A percentile compares a stretch with the other conserved stretches of the same genome.
Conservation (phyloP, 116 monocot species). For the Phalaenopsis hybrid region DNA sequence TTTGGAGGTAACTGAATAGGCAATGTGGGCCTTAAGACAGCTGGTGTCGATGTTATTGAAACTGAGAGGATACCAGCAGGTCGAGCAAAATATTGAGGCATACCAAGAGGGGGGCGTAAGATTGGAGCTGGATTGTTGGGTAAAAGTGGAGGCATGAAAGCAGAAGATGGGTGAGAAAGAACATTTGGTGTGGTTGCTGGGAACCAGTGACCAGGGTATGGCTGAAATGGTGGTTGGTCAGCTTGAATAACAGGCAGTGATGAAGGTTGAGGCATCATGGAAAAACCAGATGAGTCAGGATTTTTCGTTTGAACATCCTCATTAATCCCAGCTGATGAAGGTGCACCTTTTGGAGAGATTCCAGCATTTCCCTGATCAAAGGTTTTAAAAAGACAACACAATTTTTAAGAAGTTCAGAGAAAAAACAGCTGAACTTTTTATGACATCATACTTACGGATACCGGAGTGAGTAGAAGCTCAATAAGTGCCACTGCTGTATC, state of each 20-base stretch:
- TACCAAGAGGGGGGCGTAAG: slow-evolving; percentile 10
- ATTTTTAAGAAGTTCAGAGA: background rate
- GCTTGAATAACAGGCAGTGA: slow-evolving; percentile 19
- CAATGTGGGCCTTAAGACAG: slow-evolving; percentile 24
- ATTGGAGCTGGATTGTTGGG: slow-evolving; percentile 24
- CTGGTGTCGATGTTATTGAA: slow-evolving; percentile 27
- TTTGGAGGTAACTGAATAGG: slow-evolving; percentile 20
- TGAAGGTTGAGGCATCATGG: slow-evolving; percentile 17
- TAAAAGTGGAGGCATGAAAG: slow-evolving; percentile 11
- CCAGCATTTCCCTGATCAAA: slow-evolving; percentile 35
- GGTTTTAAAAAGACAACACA: background rate
- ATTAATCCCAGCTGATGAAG: slow-evolving; percentile 13
- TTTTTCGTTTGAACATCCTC: slow-evolving; percentile 4
- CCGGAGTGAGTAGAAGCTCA: slow-evolving; percentile 68
- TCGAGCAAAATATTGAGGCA: slow-evolving; percentile 15
- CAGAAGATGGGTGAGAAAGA: slow-evolving; percentile 21
- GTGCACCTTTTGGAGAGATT: slow-evolving; percentile 20
- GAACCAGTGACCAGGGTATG: slow-evolving; percentile 43
- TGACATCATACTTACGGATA: slow-evolving; percentile 47
- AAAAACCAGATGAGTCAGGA: slow-evolving; percentile 15
- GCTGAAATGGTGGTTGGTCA: slow-evolving; percentile 32
- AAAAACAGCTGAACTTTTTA: background rate
- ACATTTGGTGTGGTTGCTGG: slow-evolving; percentile 15
- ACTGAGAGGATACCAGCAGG: slow-evolving; percentile 16
- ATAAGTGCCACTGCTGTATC: slow-evolving; percentile 88